phyloP scores from a whole-genome alignment of 805 yeast genomes.

The Ogataea paradorogensis region DNA sequence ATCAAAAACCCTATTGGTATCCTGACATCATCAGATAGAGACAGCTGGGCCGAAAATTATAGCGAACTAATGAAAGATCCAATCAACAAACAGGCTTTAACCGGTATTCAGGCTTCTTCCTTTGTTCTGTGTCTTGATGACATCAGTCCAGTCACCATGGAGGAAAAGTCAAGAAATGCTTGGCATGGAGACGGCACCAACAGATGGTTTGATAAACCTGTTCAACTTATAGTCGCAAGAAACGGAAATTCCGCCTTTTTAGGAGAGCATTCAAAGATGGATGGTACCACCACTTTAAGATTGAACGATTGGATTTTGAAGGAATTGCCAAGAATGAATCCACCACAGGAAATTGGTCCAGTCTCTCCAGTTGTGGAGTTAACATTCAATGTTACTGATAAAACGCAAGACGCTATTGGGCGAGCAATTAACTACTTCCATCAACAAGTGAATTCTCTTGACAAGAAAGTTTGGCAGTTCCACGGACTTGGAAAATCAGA shows the following conservation, averaged over 20 bases:
- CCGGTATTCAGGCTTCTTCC: constrained; percentile 70
- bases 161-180: constrained; percentile 76
- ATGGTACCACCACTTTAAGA: constrained; percentile 92
- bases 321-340: constrained; percentile 44
- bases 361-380: constrained; percentile 32
- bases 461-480: constrained; percentile 75
- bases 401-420: constrained; percentile 47
- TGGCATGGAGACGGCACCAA: constrained; percentile 97
- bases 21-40: constrained; percentile 82
- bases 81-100: constrained; percentile 56
- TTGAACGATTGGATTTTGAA: constrained; percentile 73
- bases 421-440: constrained; percentile 57
- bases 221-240: constrained; percentile 75
- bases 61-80: constrained; percentile 57
- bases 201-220: constrained; percentile 89
- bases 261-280: constrained; percentile 98
- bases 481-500: constrained; percentile 81
- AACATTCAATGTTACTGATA: constrained; percentile 57
- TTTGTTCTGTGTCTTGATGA: constrained; percentile 82
- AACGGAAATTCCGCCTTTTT: constrained; percentile 89
- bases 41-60: constrained; percentile 67
- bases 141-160: constrained; percentile 65
- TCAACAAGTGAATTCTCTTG: constrained; percentile 56
- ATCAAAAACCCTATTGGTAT: constrained; percentile 64
- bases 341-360: constrained; percentile 16